phyloP scores from a whole-genome alignment of 306 rosid species.

The Crotalaria pallida region DNA sequence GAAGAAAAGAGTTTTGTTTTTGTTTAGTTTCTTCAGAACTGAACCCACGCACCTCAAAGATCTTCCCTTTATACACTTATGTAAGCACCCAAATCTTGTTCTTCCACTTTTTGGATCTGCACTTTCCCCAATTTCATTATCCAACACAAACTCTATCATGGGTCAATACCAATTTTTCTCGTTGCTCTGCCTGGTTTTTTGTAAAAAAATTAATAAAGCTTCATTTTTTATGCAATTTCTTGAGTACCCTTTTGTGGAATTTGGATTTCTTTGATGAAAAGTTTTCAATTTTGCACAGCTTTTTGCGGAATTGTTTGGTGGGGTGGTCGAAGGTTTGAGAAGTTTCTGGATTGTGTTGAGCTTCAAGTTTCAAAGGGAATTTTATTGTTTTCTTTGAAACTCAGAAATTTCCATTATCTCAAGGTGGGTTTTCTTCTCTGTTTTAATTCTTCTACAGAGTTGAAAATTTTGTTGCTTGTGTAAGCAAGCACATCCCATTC shows the following conservation, averaged over 20 bases:
- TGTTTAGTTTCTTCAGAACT: conserved; percentile 14
- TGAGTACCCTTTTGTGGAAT: conserved; percentile 14
- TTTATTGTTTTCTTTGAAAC: background rate
- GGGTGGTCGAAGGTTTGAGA: conserved; percentile 17
- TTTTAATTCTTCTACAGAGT: background rate
- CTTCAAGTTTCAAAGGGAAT: conserved; percentile 5
- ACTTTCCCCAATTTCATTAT: conserved; percentile 19
- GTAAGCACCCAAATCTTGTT: conserved; percentile 8
- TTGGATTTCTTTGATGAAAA: background rate
- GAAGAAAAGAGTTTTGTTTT: background rate
- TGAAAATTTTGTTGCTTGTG: background rate
- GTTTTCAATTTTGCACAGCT: conserved; percentile 25
- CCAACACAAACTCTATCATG: background rate
- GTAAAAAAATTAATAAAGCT: background rate
- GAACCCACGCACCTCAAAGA: conserved; percentile 15
- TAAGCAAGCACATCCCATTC: background rate
- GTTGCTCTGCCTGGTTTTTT: background rate
- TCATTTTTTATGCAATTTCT: background rate
- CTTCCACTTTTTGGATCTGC: conserved; percentile 26
- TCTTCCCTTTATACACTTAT: conserved; percentile 16
- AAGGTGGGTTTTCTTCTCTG: conserved; percentile 23
- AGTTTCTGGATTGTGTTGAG: conserved; percentile 22
- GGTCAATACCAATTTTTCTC: conserved; percentile 18
- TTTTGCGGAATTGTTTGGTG: conserved; percentile 5
- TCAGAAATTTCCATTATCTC: background rate